phyloP scores from a whole-genome alignment of 2,329 filamentous ascomycete genomes.

The Knufia fluminis region DNA sequence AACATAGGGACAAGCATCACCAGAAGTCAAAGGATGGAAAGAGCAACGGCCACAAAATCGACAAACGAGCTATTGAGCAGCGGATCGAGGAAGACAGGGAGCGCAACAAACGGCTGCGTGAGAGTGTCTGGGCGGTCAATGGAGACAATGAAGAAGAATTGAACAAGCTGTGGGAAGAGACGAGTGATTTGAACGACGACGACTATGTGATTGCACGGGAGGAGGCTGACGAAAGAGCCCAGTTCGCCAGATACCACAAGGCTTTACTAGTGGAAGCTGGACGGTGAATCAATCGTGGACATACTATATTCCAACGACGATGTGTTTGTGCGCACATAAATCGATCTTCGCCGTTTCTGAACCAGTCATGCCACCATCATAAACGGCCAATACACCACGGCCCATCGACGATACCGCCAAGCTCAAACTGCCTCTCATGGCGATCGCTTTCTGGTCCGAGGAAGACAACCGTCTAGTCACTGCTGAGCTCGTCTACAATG shows the following conservation, averaged over 20 bases:
- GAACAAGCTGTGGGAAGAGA: conserved; percentile 75
- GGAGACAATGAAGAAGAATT: conserved; percentile 60
- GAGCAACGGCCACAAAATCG: conserved; percentile 45
- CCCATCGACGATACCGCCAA: too few species aligned
- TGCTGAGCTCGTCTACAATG: too few species aligned
- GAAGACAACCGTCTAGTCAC: too few species aligned
- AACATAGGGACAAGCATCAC: conserved; percentile 4
- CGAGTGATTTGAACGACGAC: conserved; percentile 77
- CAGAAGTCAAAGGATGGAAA: conserved; percentile 16
- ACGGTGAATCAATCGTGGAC: background rate
- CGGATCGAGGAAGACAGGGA: conserved; percentile 95
- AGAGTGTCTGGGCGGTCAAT: conserved; percentile 86
- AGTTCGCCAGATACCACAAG: conserved; percentile 24
- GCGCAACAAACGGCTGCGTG: conserved; percentile 79
- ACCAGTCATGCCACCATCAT: too few species aligned
- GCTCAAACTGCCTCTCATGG: too few species aligned
- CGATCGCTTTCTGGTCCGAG: too few species aligned
- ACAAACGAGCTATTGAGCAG: conserved; percentile 88
- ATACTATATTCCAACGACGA: too few species aligned
- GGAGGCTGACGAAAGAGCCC: conserved; percentile 52
- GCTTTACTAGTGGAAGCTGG: conserved; percentile 14
- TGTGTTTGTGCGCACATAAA: too few species aligned
- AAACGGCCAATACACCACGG: too few species aligned
- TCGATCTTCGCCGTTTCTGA: too few species aligned
- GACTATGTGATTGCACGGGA: conserved; percentile 70